Base-by-base conservation (phyloP, 805 yeast genomes). In the Zygosaccharomyces siamensis region DNA sequence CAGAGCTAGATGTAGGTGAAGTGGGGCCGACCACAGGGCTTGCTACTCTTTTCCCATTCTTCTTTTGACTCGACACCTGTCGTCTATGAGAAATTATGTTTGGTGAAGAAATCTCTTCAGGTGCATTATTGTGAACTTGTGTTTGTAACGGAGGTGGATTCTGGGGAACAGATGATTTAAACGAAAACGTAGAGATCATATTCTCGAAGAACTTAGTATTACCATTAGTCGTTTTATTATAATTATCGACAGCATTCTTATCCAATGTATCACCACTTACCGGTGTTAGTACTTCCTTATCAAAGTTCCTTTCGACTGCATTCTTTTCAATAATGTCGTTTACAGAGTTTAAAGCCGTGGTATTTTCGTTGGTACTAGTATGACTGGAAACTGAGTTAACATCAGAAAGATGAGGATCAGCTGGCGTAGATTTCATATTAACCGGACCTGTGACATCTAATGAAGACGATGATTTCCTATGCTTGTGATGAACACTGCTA, bases 1-100 rank as follows among this genome's bases (percentile, higher is more conserved):
- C 62, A 2, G 61, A 56, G 2, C 45, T 39, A 12, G 52, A 44
- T n/a, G 23, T 16, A 7, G 51, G 50, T 14, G 54, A 43, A 26
- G 18, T 39, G 16, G 30, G 24, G 10, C 41, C 49, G 7, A 26
- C 14, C 20, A 30, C 36, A 16, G 21, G 32, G 14, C 40, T 44
- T 18, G 28, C 23, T n/a, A 21, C 21, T 18, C 39, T 44, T 35
- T 43, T 47, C 27, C 39, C 47, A 30, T 46, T 49, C 27, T 50
- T 49, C 16, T 30, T 51, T 3, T 45, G 43, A 16, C 49, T 44
- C 16, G 66, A 64, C 14, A 55, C 50, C 43, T 55, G 59, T 35
- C 65, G 56, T 50, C 66, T 58, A 43, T 64, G 67, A 2, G 67
- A 60, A 21, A 64, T 64, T 12, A 64, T 64, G 39, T 50, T 57